A percentile compares a stretch with the other conserved stretches of the same genome.
phyloP scores from a whole-genome alignment of 306 rosid species.

The Dalbergia oliveri region DNA sequence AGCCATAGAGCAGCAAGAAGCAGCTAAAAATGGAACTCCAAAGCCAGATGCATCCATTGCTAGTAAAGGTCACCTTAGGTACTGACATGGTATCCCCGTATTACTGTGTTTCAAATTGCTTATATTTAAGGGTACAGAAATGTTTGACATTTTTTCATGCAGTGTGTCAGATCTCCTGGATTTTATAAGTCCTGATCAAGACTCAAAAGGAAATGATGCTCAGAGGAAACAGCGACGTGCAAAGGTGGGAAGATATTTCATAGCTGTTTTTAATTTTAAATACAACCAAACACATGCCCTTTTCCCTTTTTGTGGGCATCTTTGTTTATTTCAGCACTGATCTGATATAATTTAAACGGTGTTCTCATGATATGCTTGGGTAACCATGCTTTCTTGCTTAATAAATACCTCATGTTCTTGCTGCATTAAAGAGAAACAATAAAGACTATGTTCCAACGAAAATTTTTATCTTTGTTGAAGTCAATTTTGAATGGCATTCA shows the following conservation, averaged over 20 bases:
- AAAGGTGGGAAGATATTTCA: conserved; percentile 64
- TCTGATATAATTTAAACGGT: too few relatives aligned
- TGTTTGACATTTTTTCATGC: conserved; percentile 54
- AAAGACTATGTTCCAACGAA: conserved; percentile 42
- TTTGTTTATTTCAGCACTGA: too few relatives aligned
- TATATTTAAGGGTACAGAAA: conserved; percentile 46
- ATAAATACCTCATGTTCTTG: conserved; percentile 28
- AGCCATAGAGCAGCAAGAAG: conserved; percentile 97
- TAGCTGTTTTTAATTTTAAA: not conserved
- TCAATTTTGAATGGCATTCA: conserved; percentile 46
- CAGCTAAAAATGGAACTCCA: conserved; percentile 91
- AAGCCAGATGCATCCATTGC: conserved; percentile 92
- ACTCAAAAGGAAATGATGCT: conserved; percentile 69
- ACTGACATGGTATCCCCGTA: conserved; percentile 77
- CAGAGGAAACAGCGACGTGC: conserved; percentile 86
- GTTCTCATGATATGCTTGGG: too few relatives aligned
- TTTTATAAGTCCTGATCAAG: conserved; percentile 87
- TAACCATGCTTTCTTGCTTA: not conserved
- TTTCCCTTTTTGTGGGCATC: not conserved
- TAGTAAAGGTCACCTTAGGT: conserved; percentile 99
- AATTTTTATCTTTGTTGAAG: conserved; percentile 30
- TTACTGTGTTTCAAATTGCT: conserved; percentile 58
- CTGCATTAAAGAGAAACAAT: conserved; percentile 35
- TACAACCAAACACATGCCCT: not conserved
- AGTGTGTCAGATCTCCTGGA: conserved; percentile 98